Conservation (phyloP, 441 rosid species). For the Raphanus hybrid region DNA sequence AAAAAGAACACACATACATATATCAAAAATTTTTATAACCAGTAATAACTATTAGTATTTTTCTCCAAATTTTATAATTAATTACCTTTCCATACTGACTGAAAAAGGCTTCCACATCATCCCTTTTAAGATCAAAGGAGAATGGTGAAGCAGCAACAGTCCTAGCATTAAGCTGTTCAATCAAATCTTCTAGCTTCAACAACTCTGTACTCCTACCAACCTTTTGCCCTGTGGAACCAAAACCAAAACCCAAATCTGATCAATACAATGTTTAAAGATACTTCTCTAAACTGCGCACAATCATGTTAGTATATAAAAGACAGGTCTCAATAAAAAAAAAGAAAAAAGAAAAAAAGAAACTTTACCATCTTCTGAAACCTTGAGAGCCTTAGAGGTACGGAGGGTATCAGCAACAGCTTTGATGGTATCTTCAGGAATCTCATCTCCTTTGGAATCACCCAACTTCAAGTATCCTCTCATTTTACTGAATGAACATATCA, state of each 20-base stretch:
- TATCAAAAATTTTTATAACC: not conserved
- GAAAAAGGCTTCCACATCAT: slow-evolving; percentile 73
- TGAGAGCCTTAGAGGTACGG: slow-evolving; percentile 65
- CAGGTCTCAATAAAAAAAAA: too few relatives aligned
- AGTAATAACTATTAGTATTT: too few relatives aligned
- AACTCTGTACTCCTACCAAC: slow-evolving; percentile 73
- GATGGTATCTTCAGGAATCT: slow-evolving; percentile 70
- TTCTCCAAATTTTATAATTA: not conserved
- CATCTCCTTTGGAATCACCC: slow-evolving; percentile 67
- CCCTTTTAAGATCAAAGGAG: slow-evolving; percentile 60
- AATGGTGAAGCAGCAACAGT: slow-evolving; percentile 80
- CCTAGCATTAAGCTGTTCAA: slow-evolving; percentile 70
- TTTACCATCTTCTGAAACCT: slow-evolving; percentile 80
- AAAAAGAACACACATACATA: slow-evolving; percentile 19
- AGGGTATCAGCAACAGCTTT: slow-evolving; percentile 85
- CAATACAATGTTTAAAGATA: not conserved
- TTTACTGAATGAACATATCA: slow-evolving; percentile 90
- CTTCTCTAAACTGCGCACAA: too few relatives aligned
- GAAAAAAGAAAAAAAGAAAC: too few relatives aligned
- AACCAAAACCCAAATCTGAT: not conserved
- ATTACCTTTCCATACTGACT: slow-evolving; percentile 67
- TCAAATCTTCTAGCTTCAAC: slow-evolving; percentile 67
- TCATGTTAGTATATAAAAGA: too few relatives aligned
- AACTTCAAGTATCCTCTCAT: slow-evolving; percentile 79
- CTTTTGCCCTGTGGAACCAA: slow-evolving; percentile 58